Evolutionary conservation across 192 early-diverging fungal species (phyloP), one percentile per base, ranked within the genome.

Genomic region (Backusella liffmaniae): DNA sequence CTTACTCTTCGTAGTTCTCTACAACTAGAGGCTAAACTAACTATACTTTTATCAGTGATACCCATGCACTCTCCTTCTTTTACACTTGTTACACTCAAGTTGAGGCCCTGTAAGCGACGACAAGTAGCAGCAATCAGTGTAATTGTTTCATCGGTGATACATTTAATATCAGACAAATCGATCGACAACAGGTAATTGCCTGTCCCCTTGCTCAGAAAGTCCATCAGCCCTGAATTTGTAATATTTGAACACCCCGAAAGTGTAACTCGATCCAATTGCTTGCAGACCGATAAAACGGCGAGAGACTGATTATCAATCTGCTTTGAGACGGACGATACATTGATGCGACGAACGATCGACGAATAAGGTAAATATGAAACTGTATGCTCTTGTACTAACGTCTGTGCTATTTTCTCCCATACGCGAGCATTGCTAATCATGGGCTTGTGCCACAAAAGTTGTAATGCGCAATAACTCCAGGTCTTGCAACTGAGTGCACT

Each of bases 401-500:
- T 73, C 34, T 46, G 82, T 70, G 66, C 62, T 75, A 23, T 71
- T 29, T 8, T 73, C 73, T 56, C 65, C 76, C 32, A 76, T 37
- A 21, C 82, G 72, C 4, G 42, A 83, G 86, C n/a, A 80, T 85
- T 23, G 26, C 41, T 23, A 23, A 71, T 41, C 35, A 71, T 53
- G 5, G 88, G 88, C 36, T 86, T 88, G 26, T 81, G 84, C 88
- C 88, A 90, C 13, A 90, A 66, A 3, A 86, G 44, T 73, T 90
- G 87, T 4, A 90, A 68, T n/a, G 85, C 87, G 73, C 82, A 82
- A 23, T 80, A 79, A 62, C 85, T 87, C 88, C 88, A 90, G 4
- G 84, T 74, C 62, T 84, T 86, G 70, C 87, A 90, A 29, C 84
- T 86, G 1, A 88, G 79, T 30, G 85, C 80, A 36, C 85, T 85